phyloP scores from a whole-genome alignment of 768 basidiomycete species.

The Boletus sp. region DNA sequence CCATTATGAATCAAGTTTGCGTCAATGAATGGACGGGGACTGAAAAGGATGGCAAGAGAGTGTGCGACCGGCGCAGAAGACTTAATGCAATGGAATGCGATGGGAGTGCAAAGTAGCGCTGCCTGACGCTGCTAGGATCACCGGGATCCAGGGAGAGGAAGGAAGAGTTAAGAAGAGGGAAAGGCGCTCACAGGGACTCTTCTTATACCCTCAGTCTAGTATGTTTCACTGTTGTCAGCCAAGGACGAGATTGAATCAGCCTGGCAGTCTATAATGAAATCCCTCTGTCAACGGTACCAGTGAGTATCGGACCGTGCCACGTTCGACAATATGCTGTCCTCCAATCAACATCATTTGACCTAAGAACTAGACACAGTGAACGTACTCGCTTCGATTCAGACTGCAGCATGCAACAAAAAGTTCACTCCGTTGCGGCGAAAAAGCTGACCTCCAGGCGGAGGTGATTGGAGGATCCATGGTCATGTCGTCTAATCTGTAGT shows the following conservation, averaged over 20 bases:
- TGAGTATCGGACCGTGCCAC: too few species aligned
- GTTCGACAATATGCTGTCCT: too few species aligned
- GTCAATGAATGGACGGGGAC: slow-evolving; percentile 9
- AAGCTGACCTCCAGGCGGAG: too few species aligned
- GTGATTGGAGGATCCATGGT: too few species aligned
- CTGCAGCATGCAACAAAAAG: too few species aligned
- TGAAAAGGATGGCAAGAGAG: slow-evolving; percentile 14
- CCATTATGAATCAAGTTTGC: slow-evolving; percentile 40
- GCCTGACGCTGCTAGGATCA: slow-evolving; percentile 39
- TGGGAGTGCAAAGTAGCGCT: slow-evolving; percentile 15
- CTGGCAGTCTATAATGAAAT: slow-evolving; percentile 13
- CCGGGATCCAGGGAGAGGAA: slow-evolving; percentile 50
- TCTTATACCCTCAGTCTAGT: slow-evolving; percentile 20
- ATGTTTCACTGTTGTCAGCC: slow-evolving; percentile 23
- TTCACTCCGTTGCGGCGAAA: too few species aligned
- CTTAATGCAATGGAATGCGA: slow-evolving; percentile 23
- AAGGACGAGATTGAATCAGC: slow-evolving; percentile 10
- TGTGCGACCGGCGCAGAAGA: slow-evolving; percentile 22
- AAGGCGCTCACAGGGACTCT: slow-evolving; percentile 1
- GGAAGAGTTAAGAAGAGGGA: slow-evolving; percentile 37
- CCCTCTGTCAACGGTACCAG: too few species aligned
- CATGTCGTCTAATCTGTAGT: too few species aligned
- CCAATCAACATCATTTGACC: too few species aligned
- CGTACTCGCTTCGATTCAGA: too few species aligned
- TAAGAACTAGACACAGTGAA: too few species aligned